Evolutionary conservation across 805 yeast genomes (phyloP), one percentile per base, ranked within the genome.

Genomic region (Saccharomycopsis selenospora): DNA sequence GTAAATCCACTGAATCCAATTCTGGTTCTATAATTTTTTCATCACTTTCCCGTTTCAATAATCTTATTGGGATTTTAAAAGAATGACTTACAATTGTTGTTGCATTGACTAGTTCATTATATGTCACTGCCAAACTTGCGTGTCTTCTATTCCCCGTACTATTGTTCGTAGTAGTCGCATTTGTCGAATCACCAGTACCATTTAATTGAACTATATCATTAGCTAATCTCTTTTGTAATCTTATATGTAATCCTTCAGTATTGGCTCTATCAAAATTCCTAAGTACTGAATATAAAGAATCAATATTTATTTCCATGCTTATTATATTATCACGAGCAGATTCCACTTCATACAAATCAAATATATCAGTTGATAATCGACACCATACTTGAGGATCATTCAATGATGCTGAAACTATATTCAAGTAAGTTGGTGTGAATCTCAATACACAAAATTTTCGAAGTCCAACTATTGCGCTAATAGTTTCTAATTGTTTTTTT

Each of bases 321-420:
- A 84, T 74, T 17, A 71, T 67, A 56, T 80, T 73, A 29, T 77
- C 76, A 23, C 80, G 64, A 1, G 71, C 56, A 41, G 83, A 75
- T 45, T 68, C 72, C 28, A 79, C 69, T 51, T 76, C 79, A 36
- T 75, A 69, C 38, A 68, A 63, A 54, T 68, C 69, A 66, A 81
- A 75, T 33, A 79, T 59, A 11, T 69, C 63, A 2, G 58, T 68
- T 14, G 71, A 66, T 11, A 82, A 57, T 51, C 75, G 76, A 55
- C 83, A 73, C 87, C 88, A 83, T 2, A 79, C 76, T 53, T 80
- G 86, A 2, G 88, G 86, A 50, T 80, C 83, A 40, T 71, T 67
- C 24, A 71, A 55, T 6, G 75, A 68, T 1, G 74, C 69, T 55
- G 80, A 77, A 3, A 81, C 73, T 11, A 80, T 69, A 33, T 68